Conservation (phyloP, 345 rosid species). For the Eucalyptus decipiens region DNA sequence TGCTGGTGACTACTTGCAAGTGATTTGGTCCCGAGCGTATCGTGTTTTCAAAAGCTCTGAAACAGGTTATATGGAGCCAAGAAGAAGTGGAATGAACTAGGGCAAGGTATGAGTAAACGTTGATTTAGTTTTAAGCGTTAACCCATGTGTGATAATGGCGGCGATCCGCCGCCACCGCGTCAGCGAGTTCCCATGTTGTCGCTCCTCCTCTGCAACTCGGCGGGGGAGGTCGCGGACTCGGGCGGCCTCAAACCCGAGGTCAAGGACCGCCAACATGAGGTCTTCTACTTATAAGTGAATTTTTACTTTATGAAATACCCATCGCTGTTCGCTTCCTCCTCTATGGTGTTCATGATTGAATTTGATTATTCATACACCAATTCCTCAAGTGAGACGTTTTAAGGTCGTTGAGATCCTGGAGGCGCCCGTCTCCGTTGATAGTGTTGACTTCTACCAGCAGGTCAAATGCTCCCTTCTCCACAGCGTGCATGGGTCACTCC, state of each 20-base stretch:
- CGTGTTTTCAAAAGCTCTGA: neutral
- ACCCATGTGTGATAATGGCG: neutral
- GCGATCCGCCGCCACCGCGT: neutral
- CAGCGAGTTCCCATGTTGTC: neutral
- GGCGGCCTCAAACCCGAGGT: neutral
- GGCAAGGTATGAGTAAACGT: neutral
- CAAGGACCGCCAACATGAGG: neutral
- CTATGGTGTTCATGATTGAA: neutral
- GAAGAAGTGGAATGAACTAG: neutral
- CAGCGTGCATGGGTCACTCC: neutral
- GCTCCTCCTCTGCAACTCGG: neutral
- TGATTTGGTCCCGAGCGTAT: neutral
- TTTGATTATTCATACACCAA: neutral
- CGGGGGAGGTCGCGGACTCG: neutral
- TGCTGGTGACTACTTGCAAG: conserved; percentile 56
- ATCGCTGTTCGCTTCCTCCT: neutral
- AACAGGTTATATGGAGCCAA: neutral
- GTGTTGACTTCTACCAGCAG: neutral
- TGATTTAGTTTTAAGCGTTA: neutral
- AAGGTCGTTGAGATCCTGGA: too few species aligned
- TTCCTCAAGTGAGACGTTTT: too few species aligned
- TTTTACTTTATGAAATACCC: neutral
- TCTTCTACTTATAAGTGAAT: neutral
- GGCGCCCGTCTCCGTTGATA: neutral
- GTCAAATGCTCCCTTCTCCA: neutral